Evolutionary conservation across 2,329 filamentous ascomycete species (phyloP), one percentile per base, ranked within the genome.

Genomic region (Macrophomina phaseolina): DNA sequence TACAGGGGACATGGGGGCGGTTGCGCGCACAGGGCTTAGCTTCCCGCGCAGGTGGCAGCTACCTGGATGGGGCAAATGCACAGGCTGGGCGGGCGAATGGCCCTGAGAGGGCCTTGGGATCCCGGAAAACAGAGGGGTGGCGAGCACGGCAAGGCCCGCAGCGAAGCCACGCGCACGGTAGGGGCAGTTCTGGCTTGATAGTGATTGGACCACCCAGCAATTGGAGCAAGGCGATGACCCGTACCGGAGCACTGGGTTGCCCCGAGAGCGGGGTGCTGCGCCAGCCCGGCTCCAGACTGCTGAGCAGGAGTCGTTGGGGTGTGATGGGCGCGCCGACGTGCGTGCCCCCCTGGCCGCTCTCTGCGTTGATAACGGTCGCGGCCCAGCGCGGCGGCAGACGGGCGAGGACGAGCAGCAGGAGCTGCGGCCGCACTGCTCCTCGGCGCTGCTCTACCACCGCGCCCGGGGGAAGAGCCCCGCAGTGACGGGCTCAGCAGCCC

Each of bases 121-220:
- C 56, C 56, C 40, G 58, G 58, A 8, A 46, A 36, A 28, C 58
- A 62, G 56, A 34, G 42, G 40, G 52, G 56, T 53, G 56, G 56
- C 40, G 18, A 40, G 60, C 46, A 64, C 61, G 61, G 61, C 61
- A 64, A 53, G 61, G 61, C 61, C 61, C 61, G 61, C 61, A 64
- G 61, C 61, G 61, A 18, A 52, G 61, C 61, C 61, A 64, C 61
- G 48, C 61, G 61, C 46, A 64, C 34, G 61, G 61, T 64, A 64
- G 61, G 46, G 49, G 61, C 36, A 63, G 46, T 49, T 48, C 32
- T 55, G 52, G 30, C 52, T 28, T 28, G 12, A 55, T 42, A 58
- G 53, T 40, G 53, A 58, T 40, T 30, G 40, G 55, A n/a, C 55
- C 38, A 60, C 56, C 56, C 56, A 45, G 56, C 45, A 51, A 63